Percentiles rank a stretch among this genome's conserved stretches.
These are phyloP conservation scores for Pichia sp. DNA, from an alignment of 1,139 yeast species.

Conservation along the genomic window DNA sequence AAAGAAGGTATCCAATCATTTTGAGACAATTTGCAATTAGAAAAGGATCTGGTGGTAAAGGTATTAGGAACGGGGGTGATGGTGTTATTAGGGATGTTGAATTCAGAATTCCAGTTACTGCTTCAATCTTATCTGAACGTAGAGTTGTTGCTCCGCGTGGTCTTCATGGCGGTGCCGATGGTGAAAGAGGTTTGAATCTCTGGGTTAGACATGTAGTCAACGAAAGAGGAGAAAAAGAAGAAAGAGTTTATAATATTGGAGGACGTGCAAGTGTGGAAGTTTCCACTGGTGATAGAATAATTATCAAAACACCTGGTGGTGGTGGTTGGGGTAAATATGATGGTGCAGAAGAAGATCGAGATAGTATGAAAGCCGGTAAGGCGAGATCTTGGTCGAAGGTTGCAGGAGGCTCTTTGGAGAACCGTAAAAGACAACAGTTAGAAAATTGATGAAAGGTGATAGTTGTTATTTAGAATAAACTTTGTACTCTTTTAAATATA, in stretches of 20 bases:
- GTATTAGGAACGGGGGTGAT: slow-evolving; percentile 28
- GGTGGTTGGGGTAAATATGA: slow-evolving; percentile 37
- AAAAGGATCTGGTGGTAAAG: slow-evolving; percentile 27
- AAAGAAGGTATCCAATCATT: slow-evolving; percentile 31
- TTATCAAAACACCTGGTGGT: slow-evolving; percentile 42
- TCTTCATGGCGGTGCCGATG: slow-evolving; percentile 31
- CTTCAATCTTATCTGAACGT: slow-evolving; percentile 30
- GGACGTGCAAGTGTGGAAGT: slow-evolving; percentile 26
- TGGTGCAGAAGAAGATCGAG: background rate
- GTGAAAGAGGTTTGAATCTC: slow-evolving; percentile 31
- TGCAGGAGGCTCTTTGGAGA: slow-evolving; percentile 19
- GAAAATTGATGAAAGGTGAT: slow-evolving; percentile 12
- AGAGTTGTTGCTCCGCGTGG: slow-evolving; percentile 32
- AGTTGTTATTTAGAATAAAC: background rate
- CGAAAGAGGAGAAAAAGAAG: slow-evolving; percentile 14
- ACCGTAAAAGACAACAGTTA: slow-evolving; percentile 19
- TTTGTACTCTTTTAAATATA: background rate
- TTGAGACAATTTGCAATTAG: slow-evolving; percentile 27
- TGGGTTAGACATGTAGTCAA: slow-evolving; percentile 25
- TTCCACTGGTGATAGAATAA: slow-evolving; percentile 35
- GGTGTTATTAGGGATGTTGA: slow-evolving; percentile 32
- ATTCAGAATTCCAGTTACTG: slow-evolving; percentile 27
- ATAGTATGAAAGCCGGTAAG: background rate
- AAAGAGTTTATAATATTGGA: slow-evolving; percentile 19
- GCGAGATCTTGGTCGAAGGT: slow-evolving; percentile 6